Conservation (phyloP, 23 red algal species). For the Gracilaria domingensis region DNA sequence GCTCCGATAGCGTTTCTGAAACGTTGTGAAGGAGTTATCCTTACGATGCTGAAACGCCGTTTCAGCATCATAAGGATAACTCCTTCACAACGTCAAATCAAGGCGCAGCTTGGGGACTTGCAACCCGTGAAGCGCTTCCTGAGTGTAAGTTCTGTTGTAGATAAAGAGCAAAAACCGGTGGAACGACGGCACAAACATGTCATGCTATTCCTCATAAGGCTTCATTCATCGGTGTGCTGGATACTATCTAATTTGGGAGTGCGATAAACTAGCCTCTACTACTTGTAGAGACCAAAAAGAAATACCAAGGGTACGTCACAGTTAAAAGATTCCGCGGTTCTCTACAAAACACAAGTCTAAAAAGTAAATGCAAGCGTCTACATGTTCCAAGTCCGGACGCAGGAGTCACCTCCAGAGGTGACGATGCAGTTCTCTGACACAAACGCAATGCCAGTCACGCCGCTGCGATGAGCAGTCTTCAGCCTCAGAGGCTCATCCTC, state of each 20-base stretch:
- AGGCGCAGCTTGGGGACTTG: too few species aligned
- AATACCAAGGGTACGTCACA: neutral
- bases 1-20: too few species aligned
- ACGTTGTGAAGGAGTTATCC: too few species aligned
- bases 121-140: too few species aligned
- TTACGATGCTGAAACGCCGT: too few species aligned
- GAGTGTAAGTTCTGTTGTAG: too few species aligned
- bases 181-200: neutral
- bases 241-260: neutral
- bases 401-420: conserved; percentile 72
- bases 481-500: conserved; percentile 65
- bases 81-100: too few species aligned
- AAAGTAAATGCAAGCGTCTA: conserved; percentile 31
- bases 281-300: neutral
- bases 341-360: conserved; percentile 8
- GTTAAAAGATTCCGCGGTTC: neutral
- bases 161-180: too few species aligned
- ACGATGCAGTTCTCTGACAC: conserved; percentile 51
- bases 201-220: neutral
- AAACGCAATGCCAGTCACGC: conserved; percentile 72
- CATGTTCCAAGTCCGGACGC: conserved; percentile 71
- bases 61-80: too few species aligned
- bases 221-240: neutral
- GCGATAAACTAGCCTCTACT: conserved; percentile 2
- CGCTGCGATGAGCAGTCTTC: conserved; percentile 71